Evolutionary conservation across 495 filamentous ascomycete genomes (phyloP), one percentile per base, ranked within the genome.

Genomic region (Tetracladium marchalianum): DNA sequence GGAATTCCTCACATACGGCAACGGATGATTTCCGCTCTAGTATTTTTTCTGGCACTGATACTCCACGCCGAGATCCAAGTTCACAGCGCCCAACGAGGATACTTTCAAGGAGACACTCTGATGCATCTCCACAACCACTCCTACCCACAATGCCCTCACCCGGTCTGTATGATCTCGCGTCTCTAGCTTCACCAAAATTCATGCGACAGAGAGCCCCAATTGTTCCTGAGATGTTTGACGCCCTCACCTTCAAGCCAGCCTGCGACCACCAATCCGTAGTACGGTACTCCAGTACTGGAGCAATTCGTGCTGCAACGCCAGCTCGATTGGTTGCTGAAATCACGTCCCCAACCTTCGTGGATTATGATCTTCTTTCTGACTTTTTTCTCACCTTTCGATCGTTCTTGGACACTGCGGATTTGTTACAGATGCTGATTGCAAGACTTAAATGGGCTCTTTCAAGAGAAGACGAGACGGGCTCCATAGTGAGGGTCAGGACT

Each of bases 341-440:
- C 48, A 97, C 92, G 4, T 97, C 93, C 13, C 86, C 90, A 15
- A 84, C 78, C 40, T 96, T 97, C 61, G 77, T 99, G 50, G 92
- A 99, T 62, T 99, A 99, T 63, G 90, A 97, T 59, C 76, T 99
- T 5, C 75, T 99, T 1, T 96, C 93, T 0, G 92, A 97, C 63
- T 99, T 99, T 68, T 99, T 99, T 57, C 78, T 98, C 33, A 97
- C 93, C 1, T 97, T 84, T 54, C 87, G 92, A 18, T 75, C 80
- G 6, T 99, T 94, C 56, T 66, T 97, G 46, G 77, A 85, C 1
- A 69, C 84, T 0, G 68, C 70, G 11, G 83, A 90, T 51, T 73
- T 99, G 3, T 72, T 92, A 11, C 77, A 80, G 39, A 84, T 94
- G 67, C 70, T 99, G 8, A 73, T 95, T 45, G 81, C 87, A 1